phyloP scores from a whole-genome alignment of 2,329 filamentous ascomycete genomes.

The Trichoderma atroviride region DNA sequence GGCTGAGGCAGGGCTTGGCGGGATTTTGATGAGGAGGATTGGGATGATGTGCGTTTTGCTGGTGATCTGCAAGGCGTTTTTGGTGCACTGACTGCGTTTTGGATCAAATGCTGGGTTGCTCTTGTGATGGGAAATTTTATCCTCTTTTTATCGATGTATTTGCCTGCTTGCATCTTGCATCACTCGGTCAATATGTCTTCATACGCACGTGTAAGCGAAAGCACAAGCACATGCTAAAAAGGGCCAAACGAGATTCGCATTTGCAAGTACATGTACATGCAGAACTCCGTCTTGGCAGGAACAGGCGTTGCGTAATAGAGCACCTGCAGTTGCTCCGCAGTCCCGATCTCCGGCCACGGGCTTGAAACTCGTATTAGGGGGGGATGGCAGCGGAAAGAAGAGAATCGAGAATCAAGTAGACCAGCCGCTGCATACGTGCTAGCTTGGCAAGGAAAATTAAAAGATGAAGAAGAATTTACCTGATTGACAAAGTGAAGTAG shows the following conservation, averaged over 20 bases:
- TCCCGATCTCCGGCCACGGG: slow-evolving; percentile 3
- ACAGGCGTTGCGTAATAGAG: not conserved
- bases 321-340: not conserved
- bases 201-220: not conserved
- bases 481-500: not conserved
- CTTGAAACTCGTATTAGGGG: not conserved
- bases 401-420: not conserved
- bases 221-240: not conserved
- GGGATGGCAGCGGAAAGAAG: not conserved
- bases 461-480: not conserved
- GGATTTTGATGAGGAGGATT: not conserved
- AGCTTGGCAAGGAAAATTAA: not conserved
- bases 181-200: not conserved
- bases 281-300: not conserved
- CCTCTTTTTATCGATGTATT: too few species aligned
- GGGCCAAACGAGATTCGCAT: not conserved
- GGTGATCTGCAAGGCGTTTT: not conserved
- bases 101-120: too few species aligned
- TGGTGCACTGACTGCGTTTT: not conserved
- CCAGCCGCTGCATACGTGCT: not conserved
- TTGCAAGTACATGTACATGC: not conserved
- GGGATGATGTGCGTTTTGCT: not conserved
- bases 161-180: not conserved
- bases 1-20: not conserved
- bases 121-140: too few species aligned